Base-by-base conservation (phyloP, 768 basidiomycete species). In the Amanita subjunquillea region DNA sequence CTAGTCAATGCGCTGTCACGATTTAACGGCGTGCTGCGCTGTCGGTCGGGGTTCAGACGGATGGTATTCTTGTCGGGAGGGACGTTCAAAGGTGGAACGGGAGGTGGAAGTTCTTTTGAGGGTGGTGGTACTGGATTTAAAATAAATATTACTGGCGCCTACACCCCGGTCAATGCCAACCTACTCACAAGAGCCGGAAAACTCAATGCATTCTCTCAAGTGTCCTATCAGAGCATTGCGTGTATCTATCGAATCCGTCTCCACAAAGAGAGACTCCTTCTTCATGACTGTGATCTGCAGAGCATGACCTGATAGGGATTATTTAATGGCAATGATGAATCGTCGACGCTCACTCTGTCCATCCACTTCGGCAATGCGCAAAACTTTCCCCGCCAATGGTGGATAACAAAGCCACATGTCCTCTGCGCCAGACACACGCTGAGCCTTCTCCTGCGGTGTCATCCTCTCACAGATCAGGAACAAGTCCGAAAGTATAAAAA, bases 361-460 rank as follows among this genome's bases (percentile, higher is more conserved):
- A 52, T 72, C 71, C 3, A 78, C 72, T 56, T 83, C 83, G 7
- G 72, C 71, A 3, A 89, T 84, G 54, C 78, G 77, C 50, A 99
- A 73, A 60, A 96, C 93, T 64, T 95, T 97, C 4, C 93, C 95
- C 10, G 96, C 86, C 32, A 99, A 71, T 4, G 96, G 96, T 15
- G 96, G 96, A 71, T 96, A 99, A 58, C 85, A 81, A 43, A 99
- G 72, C 82, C 83, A 90, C 84, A 95, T 87, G 62, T 96, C 91
- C 4, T 84, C 76, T 9, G 81, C 81, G 54, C 80, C 78, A 30
- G 72, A 67, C 10, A 70, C 73, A 54, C 66, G 59, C 25, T 73
- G 68, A 37, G 69, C 67, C 51, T 71, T 75, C 55, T 95, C 88
- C 48, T 81, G 76, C 17, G 73, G 75, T 1, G 77, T 62, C 79